Evolutionary conservation across 106 monocot genomes (phyloP), one percentile per base, ranked within the genome.

Genomic region (Dactylorhiza incarnata): DNA sequence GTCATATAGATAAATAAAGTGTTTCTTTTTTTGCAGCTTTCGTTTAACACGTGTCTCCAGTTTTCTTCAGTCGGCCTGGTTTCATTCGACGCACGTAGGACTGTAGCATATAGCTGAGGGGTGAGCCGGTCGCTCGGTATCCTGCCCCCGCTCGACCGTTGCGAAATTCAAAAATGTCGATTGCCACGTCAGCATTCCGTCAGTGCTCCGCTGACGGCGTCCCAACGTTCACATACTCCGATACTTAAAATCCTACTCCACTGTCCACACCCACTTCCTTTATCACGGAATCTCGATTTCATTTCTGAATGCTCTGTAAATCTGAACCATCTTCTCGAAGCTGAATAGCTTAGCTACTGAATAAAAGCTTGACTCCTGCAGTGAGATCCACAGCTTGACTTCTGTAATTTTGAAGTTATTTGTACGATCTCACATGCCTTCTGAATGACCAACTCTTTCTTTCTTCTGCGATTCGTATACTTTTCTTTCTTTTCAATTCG

Each of bases 181-280:
- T 45, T 67, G 45, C 43, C 44, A 68, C 45, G 68, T 68, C 68
- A 68, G 12, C 68, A 23, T 44, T 37, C 8, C 26, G 3, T 45
- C n/a, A n/a, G n/a, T n/a, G n/a, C n/a, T n/a, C n/a, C n/a, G n/a
- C n/a, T 45, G 14, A 9, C 45, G 45, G 44, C 45, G 6, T 68
- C 68, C 45, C 68, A 68, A 68, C 68, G 68, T 37, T 68, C 68
- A 68, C 16, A 13, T 68, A 1, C 68, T 44, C 54, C 11, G 13
- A 4, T 52, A n/a, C 52, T 12, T n/a, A 56, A 56, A 56, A n/a
- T 56, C 56, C 56, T 6, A 56, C 19, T 56, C 56, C 16, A 19
- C 56, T 56, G 4, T 16, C 56, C 17, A 6, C 19, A n/a, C 56
- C 56, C 56, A 6, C 56, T 17, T 19, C 19, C 56, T 56, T 56